phyloP scores from a whole-genome alignment of 495 filamentous ascomycete species.

The Talaromyces borbonicus region DNA sequence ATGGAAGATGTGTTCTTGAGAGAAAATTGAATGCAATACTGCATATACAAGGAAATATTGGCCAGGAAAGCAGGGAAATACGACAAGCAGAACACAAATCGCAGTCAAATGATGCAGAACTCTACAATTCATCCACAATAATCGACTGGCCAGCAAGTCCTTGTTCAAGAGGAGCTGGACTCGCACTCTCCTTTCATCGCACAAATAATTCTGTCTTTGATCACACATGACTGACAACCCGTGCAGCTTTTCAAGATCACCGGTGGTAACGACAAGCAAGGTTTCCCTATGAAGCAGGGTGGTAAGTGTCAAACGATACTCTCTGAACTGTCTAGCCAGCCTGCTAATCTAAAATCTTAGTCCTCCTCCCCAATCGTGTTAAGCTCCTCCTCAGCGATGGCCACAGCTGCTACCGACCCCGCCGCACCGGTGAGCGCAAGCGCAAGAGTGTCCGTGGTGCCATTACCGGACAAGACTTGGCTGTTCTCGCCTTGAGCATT shows the following conservation, averaged over 20 bases:
- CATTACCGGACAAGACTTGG: constrained; percentile 91
- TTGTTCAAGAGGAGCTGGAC: neutral
- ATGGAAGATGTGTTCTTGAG: too few relatives aligned
- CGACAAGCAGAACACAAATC: neutral
- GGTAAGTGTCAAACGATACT: constrained; percentile 35
- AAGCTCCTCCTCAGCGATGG: constrained; percentile 86
- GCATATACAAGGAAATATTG: neutral
- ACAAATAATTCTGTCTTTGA: too few relatives aligned
- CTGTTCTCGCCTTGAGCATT: constrained; percentile 84
- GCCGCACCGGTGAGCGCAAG: constrained; percentile 96
- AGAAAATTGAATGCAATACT: neutral
- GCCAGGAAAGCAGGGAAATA: neutral
- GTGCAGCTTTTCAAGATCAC: constrained; percentile 64
- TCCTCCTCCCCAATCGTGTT: constrained; percentile 93
- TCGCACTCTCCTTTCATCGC: too few relatives aligned
- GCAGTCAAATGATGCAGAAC: neutral
- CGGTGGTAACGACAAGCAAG: constrained; percentile 99
- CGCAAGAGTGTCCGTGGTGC: constrained; percentile 89
- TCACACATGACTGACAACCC: constrained; percentile 1
- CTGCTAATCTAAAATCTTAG: constrained; percentile 25
- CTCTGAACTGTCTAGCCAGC: neutral
- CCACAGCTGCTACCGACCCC: constrained; percentile 90
- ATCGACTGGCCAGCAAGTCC: neutral
- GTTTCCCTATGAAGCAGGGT: constrained; percentile 99
- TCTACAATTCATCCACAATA: neutral